Percentiles rank a stretch among this genome's conserved stretches.
Evolutionary conservation across 768 basidiomycete species (phyloP).

Genomic region (Amanita inopinata): DNA sequence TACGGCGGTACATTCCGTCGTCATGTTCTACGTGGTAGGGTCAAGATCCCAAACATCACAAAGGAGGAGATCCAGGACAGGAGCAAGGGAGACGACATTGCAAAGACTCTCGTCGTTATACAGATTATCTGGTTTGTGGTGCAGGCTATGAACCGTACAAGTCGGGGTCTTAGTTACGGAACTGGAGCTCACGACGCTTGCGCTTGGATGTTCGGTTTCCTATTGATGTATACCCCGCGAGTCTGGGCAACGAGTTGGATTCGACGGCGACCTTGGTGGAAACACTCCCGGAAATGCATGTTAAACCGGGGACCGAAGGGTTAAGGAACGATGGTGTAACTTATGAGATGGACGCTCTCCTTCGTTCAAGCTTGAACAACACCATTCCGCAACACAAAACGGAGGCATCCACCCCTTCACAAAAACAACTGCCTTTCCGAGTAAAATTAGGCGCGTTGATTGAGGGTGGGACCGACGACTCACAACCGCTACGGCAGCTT

Average conservation of each 20-base stretch:
- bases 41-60: not conserved
- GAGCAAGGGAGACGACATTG: not conserved
- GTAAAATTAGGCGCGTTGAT: not conserved
- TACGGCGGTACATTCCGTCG: not conserved
- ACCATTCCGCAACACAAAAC: no score
- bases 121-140: not conserved
- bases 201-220: not conserved
- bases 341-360: no score
- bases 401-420: no score
- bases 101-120: not conserved
- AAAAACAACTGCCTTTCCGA: not conserved
- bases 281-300: no score
- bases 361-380: no score
- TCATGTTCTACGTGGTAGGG: not conserved
- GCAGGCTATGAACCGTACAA: not conserved
- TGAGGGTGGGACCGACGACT: no score
- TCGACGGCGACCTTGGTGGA: no score
- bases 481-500: no score
- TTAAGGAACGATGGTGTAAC: no score
- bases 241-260: no score
- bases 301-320: no score
- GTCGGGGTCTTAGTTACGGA: not conserved
- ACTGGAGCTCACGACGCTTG: not conserved
- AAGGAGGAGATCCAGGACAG: constrained; percentile 1
- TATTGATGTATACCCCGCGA: not conserved